Evolutionary conservation across 805 yeast genomes (phyloP), one percentile per base, ranked within the genome.

Genomic region (Lachancea waltii): DNA sequence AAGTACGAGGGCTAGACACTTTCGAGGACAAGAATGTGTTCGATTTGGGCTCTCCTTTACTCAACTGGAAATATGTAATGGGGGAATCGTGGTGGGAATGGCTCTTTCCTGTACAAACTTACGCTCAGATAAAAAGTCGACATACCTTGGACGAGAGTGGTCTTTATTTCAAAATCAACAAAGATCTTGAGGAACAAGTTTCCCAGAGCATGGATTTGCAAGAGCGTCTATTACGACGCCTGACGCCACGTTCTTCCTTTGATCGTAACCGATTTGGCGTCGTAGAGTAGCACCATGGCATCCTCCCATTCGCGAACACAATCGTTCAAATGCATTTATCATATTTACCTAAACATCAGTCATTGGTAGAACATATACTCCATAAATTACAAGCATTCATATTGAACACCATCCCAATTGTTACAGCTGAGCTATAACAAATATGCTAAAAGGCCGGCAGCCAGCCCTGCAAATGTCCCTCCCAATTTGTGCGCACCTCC

Each of bases 51-150:
- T 53, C 55, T 16, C 45, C 51, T 33, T 51, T 32, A 22, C 54
- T 58, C 5, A 92, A 92, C 56, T 79, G 87, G 84, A 45, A 53
- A 14, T 64, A 71, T 5, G 73, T 85, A 1, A 81, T 90, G 94
- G 98, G 98, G 0, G 43, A 57, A 2, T 57, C 63, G 1, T 70
- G 77, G 73, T 33, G 44, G 6, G 77, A 79, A 43, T 87, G 96
- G 96, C 33, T 80, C 6, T 54, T 87, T 1, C 97, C 97, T 0
- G 44, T 72, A 4, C 35, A 18, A 7, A 59, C 59, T 3, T 28
- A 36, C 11, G 34, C 42, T 31, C 51, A 49, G 1, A 43, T 41
- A 3, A 48, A 45, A 27, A 54, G 50, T 22, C 62, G 65, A 38
- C 53, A 60, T 30, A 40, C 44, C 5, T 49, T 53, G 26, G 57